A percentile compares a stretch with the other conserved stretches of the same genome.
Evolutionary conservation across 139 green algal species (phyloP).

Genomic region (Raphidocelis subcapitata): DNA sequence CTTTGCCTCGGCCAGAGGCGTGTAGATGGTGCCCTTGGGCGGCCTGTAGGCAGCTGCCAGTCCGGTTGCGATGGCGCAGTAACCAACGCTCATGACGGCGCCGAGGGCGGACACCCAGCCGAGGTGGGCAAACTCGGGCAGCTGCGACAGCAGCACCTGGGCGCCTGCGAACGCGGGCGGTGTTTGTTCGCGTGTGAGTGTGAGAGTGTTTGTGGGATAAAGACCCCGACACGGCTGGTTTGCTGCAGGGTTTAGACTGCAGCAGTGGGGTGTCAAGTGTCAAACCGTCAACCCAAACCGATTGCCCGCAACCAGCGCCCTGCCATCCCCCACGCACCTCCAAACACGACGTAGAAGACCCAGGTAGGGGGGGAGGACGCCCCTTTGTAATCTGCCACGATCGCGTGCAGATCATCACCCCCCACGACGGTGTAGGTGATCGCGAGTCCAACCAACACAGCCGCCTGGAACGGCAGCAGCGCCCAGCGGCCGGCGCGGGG

Average conservation of each 20-base stretch:
- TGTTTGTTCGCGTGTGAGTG: too few relatives aligned
- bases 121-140: conserved; percentile 39
- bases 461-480: conserved; percentile 20
- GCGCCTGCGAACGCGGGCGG: too few relatives aligned
- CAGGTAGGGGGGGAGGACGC: conserved; percentile 18
- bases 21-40: conserved; percentile 1
- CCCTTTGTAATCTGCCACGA: neutral
- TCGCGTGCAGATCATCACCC: neutral
- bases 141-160: conserved; percentile 49
- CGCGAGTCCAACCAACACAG: conserved; percentile 23
- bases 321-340: too few relatives aligned
- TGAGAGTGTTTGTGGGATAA: too few relatives aligned
- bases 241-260: too few relatives aligned
- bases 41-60: conserved; percentile 14
- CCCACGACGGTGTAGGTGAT: conserved; percentile 23
- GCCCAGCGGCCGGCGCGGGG: neutral
- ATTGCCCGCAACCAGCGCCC: too few relatives aligned
- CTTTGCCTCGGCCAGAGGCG: neutral
- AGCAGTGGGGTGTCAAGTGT: too few relatives aligned
- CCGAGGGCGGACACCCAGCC: conserved; percentile 30
- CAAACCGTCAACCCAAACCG: too few relatives aligned
- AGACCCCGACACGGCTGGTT: too few relatives aligned
- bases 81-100: conserved; percentile 42
- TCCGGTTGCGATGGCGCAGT: conserved; percentile 47
- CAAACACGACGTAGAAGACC: conserved; percentile 47